A percentile compares a stretch with the other conserved stretches of the same genome.
phyloP scores from a whole-genome alignment of 225 moss, liverwort and hornwort species.

The Polytrichum formosum region DNA sequence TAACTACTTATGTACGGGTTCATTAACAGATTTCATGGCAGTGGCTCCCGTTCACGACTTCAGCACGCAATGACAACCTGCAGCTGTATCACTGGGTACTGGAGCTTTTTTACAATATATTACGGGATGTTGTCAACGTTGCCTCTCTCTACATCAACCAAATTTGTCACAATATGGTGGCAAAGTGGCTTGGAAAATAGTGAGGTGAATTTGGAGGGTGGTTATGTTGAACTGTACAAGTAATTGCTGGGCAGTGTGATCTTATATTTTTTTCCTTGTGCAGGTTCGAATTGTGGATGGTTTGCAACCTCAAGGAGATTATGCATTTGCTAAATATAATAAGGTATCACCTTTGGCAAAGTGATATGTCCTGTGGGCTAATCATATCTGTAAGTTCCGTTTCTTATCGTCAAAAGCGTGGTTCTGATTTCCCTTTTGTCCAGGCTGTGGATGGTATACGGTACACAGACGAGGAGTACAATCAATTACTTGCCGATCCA shows the following conservation, averaged over 20 bases:
- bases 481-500: constrained; percentile 55
- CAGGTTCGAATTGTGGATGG: constrained; percentile 89
- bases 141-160: not conserved
- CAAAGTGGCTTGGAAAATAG: no score
- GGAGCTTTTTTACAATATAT: no score
- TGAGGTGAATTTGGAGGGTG: no score
- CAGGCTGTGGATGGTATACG: constrained; percentile 73
- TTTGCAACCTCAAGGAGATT: constrained; percentile 79
- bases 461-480: constrained; percentile 90
- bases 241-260: not conserved
- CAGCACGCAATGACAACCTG: constrained; percentile 81
- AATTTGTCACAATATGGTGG: not conserved
- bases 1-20: not conserved
- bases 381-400: not conserved
- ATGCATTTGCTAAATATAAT: constrained; percentile 97
- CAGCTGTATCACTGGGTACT: constrained; percentile 91
- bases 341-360: constrained; percentile 43
- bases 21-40: constrained; percentile 76
- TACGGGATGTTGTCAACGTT: no score
- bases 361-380: no score
- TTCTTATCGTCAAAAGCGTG: not conserved
- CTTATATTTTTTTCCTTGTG: not conserved
- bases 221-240: not conserved
- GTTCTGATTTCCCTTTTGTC: constrained; percentile 4
- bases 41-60: constrained; percentile 91